A percentile compares a stretch with the other conserved stretches of the same genome.
Conservation (phyloP, 345 rosid genomes). For the Gossypioides kirkii region DNA sequence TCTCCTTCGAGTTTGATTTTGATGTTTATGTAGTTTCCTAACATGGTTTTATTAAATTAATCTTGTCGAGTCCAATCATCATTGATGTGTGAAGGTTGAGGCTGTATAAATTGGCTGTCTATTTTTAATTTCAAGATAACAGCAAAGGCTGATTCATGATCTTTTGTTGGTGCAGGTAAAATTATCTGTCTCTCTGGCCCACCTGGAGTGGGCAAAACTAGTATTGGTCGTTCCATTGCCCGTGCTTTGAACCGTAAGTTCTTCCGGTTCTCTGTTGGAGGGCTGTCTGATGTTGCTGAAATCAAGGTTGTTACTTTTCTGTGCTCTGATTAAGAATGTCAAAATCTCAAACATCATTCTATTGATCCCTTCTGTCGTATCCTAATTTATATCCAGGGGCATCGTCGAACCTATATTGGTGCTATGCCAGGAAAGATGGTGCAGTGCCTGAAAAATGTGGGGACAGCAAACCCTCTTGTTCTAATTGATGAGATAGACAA, state of each 20-base stretch:
- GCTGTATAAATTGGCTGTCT: neutral
- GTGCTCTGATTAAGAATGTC: neutral
- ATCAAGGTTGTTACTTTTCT: slow-evolving; percentile 66
- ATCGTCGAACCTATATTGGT: slow-evolving; percentile 99
- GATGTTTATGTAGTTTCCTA: neutral
- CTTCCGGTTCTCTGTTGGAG: slow-evolving; percentile 98
- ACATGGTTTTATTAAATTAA: slow-evolving; percentile 1
- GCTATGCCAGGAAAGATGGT: slow-evolving; percentile 99
- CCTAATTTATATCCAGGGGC: slow-evolving; percentile 60
- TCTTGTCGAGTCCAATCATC: neutral
- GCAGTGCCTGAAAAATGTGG: slow-evolving; percentile 96
- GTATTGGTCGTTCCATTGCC: slow-evolving; percentile 98
- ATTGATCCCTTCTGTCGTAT: slow-evolving; percentile 14
- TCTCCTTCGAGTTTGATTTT: neutral
- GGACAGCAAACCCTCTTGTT: slow-evolving; percentile 98
- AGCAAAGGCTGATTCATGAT: slow-evolving; percentile 16
- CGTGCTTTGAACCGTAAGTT: slow-evolving; percentile 95
- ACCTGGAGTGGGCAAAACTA: slow-evolving; percentile 99
- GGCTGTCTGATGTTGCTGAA: slow-evolving; percentile 97
- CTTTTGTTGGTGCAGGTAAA: slow-evolving; percentile 60
- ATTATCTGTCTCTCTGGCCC: slow-evolving; percentile 98
- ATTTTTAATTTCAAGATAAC: neutral
- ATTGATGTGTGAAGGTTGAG: neutral
- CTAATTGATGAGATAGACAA: slow-evolving; percentile 99
- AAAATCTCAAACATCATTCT: neutral